Conservation (phyloP, 305 asterid species). For the Fraxinus paxiana region DNA sequence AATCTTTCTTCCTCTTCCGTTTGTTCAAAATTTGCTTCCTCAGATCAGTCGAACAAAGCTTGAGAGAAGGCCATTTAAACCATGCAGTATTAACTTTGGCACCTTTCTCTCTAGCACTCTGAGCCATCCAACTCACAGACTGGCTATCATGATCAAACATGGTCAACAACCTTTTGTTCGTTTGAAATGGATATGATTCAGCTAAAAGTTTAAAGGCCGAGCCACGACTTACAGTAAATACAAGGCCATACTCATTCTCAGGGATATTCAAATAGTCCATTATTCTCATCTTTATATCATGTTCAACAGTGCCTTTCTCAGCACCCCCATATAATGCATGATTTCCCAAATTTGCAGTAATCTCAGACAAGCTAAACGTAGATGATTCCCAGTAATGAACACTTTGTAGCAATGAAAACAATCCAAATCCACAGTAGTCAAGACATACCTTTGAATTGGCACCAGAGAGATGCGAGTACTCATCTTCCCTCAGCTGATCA, state of each 20-base stretch:
- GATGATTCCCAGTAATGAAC: conserved; percentile 89
- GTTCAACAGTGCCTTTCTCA: conserved; percentile 72
- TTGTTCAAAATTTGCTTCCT: conserved; percentile 74
- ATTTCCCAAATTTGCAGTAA: conserved; percentile 89
- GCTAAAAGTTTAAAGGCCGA: conserved; percentile 84
- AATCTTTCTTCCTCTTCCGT: conserved; percentile 75
- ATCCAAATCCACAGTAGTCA: conserved; percentile 96
- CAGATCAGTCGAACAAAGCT: conserved; percentile 82
- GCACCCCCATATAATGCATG: conserved; percentile 95
- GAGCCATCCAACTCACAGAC: conserved; percentile 92
- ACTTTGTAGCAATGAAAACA: conserved; percentile 82
- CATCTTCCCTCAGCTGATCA: conserved; percentile 78
- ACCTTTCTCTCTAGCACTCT: conserved; percentile 86
- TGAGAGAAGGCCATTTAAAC: conserved; percentile 97
- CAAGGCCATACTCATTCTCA: conserved; percentile 88
- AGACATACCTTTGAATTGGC: conserved; percentile 73
- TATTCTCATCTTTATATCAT: conserved; percentile 72
- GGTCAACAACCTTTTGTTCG: conserved; percentile 79
- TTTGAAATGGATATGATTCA: conserved; percentile 87
- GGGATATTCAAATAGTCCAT: conserved; percentile 96
- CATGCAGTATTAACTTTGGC: conserved; percentile 88
- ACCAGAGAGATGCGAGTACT: conserved; percentile 71
- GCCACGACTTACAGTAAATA: conserved; percentile 90
- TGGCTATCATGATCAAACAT: conserved; percentile 98
- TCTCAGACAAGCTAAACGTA: conserved; percentile 81